Conservation (phyloP, 2,329 filamentous ascomycete species). For the Colletotrichum karsti region DNA sequence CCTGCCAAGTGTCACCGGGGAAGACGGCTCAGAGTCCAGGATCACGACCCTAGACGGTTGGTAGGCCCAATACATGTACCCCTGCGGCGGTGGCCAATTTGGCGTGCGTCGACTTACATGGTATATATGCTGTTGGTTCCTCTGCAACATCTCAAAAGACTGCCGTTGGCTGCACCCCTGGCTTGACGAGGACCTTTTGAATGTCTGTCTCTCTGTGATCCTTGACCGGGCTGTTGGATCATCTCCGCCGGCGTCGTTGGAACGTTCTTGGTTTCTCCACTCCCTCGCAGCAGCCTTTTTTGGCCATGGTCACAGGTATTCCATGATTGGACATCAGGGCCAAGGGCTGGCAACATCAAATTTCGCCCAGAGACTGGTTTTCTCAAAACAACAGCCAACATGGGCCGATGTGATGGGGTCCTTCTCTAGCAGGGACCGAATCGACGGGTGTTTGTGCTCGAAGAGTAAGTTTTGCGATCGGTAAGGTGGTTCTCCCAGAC, state of each 20-base stretch:
- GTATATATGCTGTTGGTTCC: neutral
- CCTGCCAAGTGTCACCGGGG: neutral
- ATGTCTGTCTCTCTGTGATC: neutral
- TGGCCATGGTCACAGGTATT: neutral
- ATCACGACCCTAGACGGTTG: neutral
- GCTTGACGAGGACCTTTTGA: neutral
- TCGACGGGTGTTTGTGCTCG: neutral
- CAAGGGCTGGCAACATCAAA: neutral
- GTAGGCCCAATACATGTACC: neutral
- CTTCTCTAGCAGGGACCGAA: neutral
- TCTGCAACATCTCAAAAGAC: neutral
- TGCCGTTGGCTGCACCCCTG: neutral
- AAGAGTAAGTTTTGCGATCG: neutral
- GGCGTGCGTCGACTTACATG: neutral
- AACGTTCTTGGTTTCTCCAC: neutral
- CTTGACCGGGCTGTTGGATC: neutral
- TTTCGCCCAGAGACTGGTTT: neutral
- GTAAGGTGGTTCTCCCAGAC: neutral
- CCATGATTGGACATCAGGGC: neutral
- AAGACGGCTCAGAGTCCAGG: neutral
- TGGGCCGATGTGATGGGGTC: neutral
- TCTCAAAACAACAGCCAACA: neutral
- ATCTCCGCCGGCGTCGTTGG: neutral
- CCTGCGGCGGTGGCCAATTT: neutral
- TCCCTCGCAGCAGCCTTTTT: neutral